Evolutionary conservation across 345 rosid species (phyloP).

Genomic region (Brassica napus): Da-Ae NC_063435.1:2623001-2623500

Average conservation of each 20-base stretch:
- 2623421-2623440: background rate
- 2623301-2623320: background rate
- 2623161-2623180: background rate
- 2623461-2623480: too few species aligned
- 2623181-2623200: background rate
- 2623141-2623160: background rate
- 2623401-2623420: background rate
- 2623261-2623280: background rate
- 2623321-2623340: background rate
- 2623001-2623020: slow-evolving; percentile 14
- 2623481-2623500: background rate
- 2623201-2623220: background rate
- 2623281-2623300: background rate
- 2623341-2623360: too few species aligned
- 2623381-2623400: background rate
- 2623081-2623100: too few species aligned
- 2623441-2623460: background rate
- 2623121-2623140: background rate
- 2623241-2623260: background rate
- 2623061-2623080: too few species aligned
- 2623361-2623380: background rate
- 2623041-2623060: slow-evolving; percentile 16
- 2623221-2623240: background rate
- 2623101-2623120: too few species aligned
- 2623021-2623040: background rate